A percentile compares a stretch with the other conserved stretches of the same genome.
These are phyloP conservation scores for Uronychia setigera DNA, from an alignment of 73 alveolate genomes.

Conservation along the genomic window DNA sequence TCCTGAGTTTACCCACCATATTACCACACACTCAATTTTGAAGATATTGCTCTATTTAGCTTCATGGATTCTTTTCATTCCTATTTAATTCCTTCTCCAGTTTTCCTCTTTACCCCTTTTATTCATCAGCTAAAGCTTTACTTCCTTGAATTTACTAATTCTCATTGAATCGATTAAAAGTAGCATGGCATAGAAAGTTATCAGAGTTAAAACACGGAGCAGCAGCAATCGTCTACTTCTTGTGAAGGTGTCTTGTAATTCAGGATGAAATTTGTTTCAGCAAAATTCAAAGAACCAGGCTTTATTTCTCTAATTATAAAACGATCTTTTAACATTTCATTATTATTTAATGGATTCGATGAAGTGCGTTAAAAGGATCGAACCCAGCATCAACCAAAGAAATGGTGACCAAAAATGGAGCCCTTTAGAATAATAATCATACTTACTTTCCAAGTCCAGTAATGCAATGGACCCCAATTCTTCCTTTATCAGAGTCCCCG, in stretches of 20 bases:
- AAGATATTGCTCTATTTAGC: no score
- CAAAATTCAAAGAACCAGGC: slow-evolving; percentile 58
- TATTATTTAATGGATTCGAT: no score
- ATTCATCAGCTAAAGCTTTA: no score
- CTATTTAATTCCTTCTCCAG: no score
- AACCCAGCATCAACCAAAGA: slow-evolving; percentile 64
- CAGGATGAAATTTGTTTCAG: slow-evolving; percentile 45
- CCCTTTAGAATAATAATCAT: neutral
- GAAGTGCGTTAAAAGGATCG: slow-evolving; percentile 52
- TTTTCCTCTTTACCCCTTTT: no score
- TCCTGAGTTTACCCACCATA: no score
- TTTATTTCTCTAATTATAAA: slow-evolving; percentile 55
- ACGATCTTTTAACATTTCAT: no score
- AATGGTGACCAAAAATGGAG: slow-evolving; percentile 68
- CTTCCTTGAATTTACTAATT: no score
- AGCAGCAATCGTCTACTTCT: neutral
- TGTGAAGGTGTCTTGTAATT: slow-evolving; percentile 38
- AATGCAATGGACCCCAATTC: slow-evolving; percentile 71
- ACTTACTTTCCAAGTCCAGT: slow-evolving; percentile 66
- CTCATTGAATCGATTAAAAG: no score
- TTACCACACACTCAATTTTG: no score
- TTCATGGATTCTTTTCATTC: no score
- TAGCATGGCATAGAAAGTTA: no score
- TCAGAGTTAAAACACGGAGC: slow-evolving; percentile 6
- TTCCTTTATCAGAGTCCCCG: slow-evolving; percentile 4